Conservation (phyloP, 2,329 filamentous ascomycete species). For the Torrubiella hemipterigena region DNA sequence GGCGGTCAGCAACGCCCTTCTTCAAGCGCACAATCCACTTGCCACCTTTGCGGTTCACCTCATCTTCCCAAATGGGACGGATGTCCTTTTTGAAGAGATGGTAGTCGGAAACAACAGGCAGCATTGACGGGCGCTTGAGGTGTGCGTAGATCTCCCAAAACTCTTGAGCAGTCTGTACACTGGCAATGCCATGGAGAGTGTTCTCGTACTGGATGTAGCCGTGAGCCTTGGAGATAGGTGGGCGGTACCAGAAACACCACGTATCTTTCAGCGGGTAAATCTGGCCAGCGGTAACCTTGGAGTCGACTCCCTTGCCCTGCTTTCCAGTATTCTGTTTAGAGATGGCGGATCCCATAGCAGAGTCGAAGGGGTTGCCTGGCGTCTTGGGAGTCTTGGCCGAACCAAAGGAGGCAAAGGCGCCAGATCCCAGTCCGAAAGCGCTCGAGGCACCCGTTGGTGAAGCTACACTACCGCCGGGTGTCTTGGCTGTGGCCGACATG, state of each 20-base stretch:
- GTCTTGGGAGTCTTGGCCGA: slow-evolving; percentile 81
- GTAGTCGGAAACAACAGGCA: slow-evolving; percentile 92
- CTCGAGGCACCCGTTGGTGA: slow-evolving; percentile 74
- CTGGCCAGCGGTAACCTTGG: slow-evolving; percentile 26
- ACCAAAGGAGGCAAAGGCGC: slow-evolving; percentile 84
- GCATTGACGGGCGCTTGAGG: slow-evolving; percentile 73
- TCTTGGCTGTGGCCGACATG: slow-evolving; percentile 59
- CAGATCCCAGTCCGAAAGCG: slow-evolving; percentile 87
- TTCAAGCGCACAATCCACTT: slow-evolving; percentile 97
- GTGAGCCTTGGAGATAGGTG: slow-evolving; percentile 91
- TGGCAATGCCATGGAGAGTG: slow-evolving; percentile 77
- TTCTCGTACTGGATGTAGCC: slow-evolving; percentile 86
- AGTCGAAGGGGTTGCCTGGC: slow-evolving; percentile 68
- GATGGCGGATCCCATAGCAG: slow-evolving; percentile 41
- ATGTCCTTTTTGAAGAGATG: slow-evolving; percentile 97
- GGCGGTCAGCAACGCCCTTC: slow-evolving; percentile 92
- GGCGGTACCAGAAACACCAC: slow-evolving; percentile 97
- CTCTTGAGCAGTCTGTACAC: slow-evolving; percentile 71
- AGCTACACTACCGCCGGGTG: slow-evolving; percentile 55
- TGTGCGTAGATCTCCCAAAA: slow-evolving; percentile 87
- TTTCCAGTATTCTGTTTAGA: slow-evolving; percentile 18
- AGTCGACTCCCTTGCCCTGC: slow-evolving; percentile 26
- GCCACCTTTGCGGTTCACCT: slow-evolving; percentile 88
- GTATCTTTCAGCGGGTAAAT: slow-evolving; percentile 58
- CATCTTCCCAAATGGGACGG: slow-evolving; percentile 95